Evolutionary conservation across 805 yeast genomes (phyloP), one percentile per base, ranked within the genome.

Genomic region (Blastobotrys terrestris): DNA sequence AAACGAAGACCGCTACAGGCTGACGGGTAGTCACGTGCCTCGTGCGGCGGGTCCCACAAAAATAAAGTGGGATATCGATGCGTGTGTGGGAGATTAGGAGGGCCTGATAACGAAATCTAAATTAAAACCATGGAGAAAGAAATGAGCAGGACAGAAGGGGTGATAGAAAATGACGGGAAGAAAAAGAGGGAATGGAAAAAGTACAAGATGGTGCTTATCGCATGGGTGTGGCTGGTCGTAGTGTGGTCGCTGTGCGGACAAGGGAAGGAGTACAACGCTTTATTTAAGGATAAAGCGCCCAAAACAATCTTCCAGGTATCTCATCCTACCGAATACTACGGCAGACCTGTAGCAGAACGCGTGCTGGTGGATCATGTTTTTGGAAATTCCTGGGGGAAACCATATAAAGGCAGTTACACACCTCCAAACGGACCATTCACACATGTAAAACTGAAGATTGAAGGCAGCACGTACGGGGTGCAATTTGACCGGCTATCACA

Each of bases 401-500:
- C 75, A 3, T 57, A 58, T 44, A 60, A 59, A 5, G 63, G 54
- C 19, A 42, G 46, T 18, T 72, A 67, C 55, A 45, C 55, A 1
- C 71, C 76, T 4, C 68, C 72, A 6, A 47, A 56, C 1, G 60
- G 54, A 15, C 53, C 53, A 39, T 72, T 71, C 60, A 66, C 66
- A 44, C 65, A 69, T n/a, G 75, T 72, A 3, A 61, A 60, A 2
- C 58, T 72, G 20, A 64, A 65, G 42, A 59, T 72, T 22, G 58
- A 66, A 18, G 63, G 67, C 2, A 53, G 65, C 7, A 62, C 63
- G 14, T 57, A 51, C 20, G 74, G 74, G 21, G 52, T 59, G 31
- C 75, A 71, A 56, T 71, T 59, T 52, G 75, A 71, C 55, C 64
- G 75, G 15, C 58, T 71, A 53, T 69, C 63, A n/a, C 70, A 68